These are phyloP conservation scores for Urochloa ruziziensis DNA, from an alignment of 176 grass and related monocot species.

Conservation along the genomic window DNA sequence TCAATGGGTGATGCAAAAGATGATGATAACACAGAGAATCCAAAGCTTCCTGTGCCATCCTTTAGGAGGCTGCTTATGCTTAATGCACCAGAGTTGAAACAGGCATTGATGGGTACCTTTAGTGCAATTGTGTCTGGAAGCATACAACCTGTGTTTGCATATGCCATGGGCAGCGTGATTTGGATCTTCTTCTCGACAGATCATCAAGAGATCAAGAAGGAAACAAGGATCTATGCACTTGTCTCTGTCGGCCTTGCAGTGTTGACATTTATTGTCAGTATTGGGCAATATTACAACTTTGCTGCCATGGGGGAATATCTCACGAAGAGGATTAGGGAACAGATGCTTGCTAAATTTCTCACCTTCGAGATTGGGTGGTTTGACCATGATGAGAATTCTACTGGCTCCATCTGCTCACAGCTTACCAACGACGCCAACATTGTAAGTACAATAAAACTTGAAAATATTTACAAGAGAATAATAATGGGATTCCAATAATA, in stretches of 20 bases:
- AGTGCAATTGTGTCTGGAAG: constrained; percentile 74
- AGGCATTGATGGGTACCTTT: constrained; percentile 57
- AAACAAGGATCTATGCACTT: constrained; percentile 68
- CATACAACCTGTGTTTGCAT: constrained; percentile 78
- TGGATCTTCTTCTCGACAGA: constrained; percentile 78
- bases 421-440: constrained; percentile 86
- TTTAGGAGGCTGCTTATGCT: constrained; percentile 79
- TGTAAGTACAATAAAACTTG: constrained; percentile 35
- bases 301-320: constrained; percentile 93
- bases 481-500: no score
- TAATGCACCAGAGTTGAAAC: constrained; percentile 86
- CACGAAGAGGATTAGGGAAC: constrained; percentile 84
- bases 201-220: constrained; percentile 59
- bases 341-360: constrained; percentile 79
- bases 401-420: constrained; percentile 72
- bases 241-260: constrained; percentile 58
- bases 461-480: background rate
- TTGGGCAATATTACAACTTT: constrained; percentile 95
- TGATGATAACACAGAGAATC: constrained; percentile 2
- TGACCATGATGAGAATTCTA: constrained; percentile 84
- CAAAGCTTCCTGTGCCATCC: constrained; percentile 58
- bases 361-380: constrained; percentile 95
- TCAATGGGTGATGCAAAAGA: constrained; percentile 25
- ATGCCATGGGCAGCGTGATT: constrained; percentile 80
- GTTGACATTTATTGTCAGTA: constrained; percentile 70